Evolutionary conservation across 345 rosid species (phyloP).

Genomic region (Luvunga scandens): DNA sequence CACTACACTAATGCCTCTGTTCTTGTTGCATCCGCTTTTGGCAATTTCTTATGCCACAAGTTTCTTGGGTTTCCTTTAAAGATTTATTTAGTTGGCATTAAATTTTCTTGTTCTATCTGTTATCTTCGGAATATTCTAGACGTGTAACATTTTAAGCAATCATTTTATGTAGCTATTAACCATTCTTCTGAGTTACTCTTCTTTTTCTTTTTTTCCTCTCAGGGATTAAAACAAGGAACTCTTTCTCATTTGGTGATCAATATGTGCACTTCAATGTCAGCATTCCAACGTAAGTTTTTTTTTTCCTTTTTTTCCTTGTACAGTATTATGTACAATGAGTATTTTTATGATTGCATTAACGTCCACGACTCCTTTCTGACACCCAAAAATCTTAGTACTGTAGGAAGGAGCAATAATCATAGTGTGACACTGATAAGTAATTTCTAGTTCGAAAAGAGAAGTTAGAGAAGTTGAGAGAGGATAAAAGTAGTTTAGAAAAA

Average conservation of each 20-base stretch:
- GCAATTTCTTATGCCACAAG: not conserved
- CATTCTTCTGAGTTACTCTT: not conserved
- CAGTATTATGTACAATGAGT: not conserved
- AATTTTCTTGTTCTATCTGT: not conserved
- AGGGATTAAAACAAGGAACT: constrained; percentile 84
- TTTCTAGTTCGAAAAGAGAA: too few relatives aligned
- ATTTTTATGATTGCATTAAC: not conserved
- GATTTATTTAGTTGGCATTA: not conserved
- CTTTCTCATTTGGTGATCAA: constrained; percentile 76
- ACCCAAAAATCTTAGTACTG: not conserved
- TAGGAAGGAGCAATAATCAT: not conserved
- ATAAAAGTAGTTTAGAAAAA: too few relatives aligned
- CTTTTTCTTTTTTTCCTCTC: constrained; percentile 3
- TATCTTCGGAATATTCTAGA: not conserved
- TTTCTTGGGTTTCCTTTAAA: not conserved
- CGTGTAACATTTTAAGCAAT: not conserved
- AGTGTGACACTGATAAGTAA: too few relatives aligned
- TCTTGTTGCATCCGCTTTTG: not conserved
- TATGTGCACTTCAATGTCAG: constrained; percentile 89
- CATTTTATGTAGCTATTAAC: not conserved
- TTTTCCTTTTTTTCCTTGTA: too few relatives aligned
- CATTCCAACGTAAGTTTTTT: constrained; percentile 83
- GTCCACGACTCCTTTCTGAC: too few relatives aligned
- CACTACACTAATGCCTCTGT: not conserved
- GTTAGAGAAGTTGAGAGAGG: too few relatives aligned